phyloP scores from a whole-genome alignment of 306 rosid species.

The Cotoneaster glaucophyllus region DNA sequence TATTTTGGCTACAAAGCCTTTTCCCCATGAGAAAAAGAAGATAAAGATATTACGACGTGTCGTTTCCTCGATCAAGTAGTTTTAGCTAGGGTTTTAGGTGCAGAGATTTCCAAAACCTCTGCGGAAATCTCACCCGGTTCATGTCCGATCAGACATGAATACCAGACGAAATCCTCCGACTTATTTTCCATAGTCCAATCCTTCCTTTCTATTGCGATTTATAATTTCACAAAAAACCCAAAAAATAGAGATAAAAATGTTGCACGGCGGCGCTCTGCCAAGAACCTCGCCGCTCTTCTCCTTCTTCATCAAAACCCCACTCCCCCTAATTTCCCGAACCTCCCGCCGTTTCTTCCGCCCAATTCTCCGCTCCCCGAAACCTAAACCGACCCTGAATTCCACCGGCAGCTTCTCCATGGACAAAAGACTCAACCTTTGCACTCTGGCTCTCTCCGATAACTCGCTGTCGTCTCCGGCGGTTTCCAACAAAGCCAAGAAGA shows the following conservation, averaged over 20 bases:
- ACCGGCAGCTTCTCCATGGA: not conserved
- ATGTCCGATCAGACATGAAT: not conserved
- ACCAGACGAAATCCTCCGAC: not conserved
- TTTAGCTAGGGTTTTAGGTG: not conserved
- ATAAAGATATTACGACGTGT: not conserved
- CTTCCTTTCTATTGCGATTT: not conserved
- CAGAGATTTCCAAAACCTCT: not conserved
- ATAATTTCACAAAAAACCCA: not conserved
- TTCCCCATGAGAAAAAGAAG: no score
- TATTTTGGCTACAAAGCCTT: no score
- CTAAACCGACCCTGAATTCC: not conserved
- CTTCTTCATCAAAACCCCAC: conserved; percentile 33
- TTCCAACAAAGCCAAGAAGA: conserved; percentile 35
- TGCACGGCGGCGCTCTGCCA: conserved; percentile 11
- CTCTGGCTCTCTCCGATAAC: conserved; percentile 23
- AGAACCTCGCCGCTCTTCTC: conserved; percentile 43
- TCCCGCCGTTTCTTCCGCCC: conserved; percentile 13
- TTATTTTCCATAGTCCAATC: not conserved
- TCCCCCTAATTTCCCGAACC: conserved; percentile 13
- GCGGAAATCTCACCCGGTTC: not conserved
- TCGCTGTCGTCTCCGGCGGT: conserved; percentile 6
- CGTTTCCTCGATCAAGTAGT: not conserved
- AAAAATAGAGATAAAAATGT: not conserved
- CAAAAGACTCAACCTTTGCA: conserved; percentile 17
- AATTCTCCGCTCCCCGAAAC: not conserved